Evolutionary conservation across 768 basidiomycete genomes (phyloP).

Genomic region (Daedalea quercina): DNA sequence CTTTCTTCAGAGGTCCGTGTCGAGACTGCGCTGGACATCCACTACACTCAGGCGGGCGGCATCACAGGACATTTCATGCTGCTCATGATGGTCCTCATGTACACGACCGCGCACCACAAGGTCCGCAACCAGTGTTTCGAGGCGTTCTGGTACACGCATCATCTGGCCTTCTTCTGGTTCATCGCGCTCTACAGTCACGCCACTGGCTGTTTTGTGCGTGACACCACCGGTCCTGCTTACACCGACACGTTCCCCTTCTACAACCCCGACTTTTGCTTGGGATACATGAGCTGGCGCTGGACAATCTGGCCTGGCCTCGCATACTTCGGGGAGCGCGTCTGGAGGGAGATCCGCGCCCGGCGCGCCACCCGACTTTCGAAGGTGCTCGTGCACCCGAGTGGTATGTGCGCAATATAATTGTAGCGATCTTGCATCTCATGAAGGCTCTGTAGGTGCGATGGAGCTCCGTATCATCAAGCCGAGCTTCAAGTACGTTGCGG

Average conservation of each 20-base stretch:
- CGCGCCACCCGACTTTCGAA: slow-evolving; percentile 74
- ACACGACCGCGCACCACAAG: slow-evolving; percentile 84
- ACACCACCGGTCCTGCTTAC: slow-evolving; percentile 67
- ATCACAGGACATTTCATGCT: slow-evolving; percentile 96
- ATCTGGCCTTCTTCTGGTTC: slow-evolving; percentile 93
- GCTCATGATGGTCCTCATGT: slow-evolving; percentile 89
- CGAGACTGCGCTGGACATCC: slow-evolving; percentile 72
- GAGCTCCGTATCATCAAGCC: slow-evolving; percentile 90
- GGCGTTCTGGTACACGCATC: slow-evolving; percentile 96
- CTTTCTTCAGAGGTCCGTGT: slow-evolving; percentile 77
- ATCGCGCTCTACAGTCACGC: slow-evolving; percentile 86
- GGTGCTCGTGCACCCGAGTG: slow-evolving; percentile 85
- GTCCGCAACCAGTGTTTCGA: slow-evolving; percentile 89
- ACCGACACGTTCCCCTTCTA: slow-evolving; percentile 79
- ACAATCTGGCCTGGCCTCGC: slow-evolving; percentile 88
- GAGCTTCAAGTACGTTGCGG: slow-evolving; percentile 85
- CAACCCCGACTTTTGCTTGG: slow-evolving; percentile 79
- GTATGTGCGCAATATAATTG: slow-evolving; percentile 31
- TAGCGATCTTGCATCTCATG: not conserved
- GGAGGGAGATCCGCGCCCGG: slow-evolving; percentile 76
- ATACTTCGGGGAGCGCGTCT: slow-evolving; percentile 85
- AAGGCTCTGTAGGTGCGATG: slow-evolving; percentile 60
- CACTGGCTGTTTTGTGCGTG: slow-evolving; percentile 93
- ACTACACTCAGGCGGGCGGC: slow-evolving; percentile 86
- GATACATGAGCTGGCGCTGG: slow-evolving; percentile 88